Percentiles rank a stretch among this genome's conserved stretches.
Evolutionary conservation across 441 rosid species (phyloP).

Genomic region (Lepidium campestre): DNA sequence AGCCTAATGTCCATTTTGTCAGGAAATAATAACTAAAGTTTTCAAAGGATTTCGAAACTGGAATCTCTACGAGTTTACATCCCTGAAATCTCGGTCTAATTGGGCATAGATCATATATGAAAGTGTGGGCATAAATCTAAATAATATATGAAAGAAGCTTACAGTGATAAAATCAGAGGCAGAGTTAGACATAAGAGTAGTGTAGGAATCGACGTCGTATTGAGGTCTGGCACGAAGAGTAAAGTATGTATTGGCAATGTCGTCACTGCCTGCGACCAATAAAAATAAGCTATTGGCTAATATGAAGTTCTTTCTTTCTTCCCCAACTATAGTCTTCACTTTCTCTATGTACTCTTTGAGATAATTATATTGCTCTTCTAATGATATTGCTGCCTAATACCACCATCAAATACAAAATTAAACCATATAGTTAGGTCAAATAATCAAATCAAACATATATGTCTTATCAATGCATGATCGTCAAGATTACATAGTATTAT

Average conservation of each 20-base stretch:
- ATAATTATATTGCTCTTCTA: slow-evolving; percentile 40
- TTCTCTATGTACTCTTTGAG: slow-evolving; percentile 54
- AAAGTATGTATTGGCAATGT: slow-evolving; percentile 63
- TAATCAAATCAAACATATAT: background rate
- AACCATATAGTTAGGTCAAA: background rate
- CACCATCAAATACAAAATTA: background rate
- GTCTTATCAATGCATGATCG: background rate
- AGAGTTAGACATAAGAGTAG: slow-evolving; percentile 40
- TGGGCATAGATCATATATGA: too few relatives aligned
- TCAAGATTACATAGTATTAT: background rate
- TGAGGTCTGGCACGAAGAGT: slow-evolving; percentile 33
- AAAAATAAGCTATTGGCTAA: slow-evolving; percentile 35
- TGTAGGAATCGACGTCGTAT: slow-evolving; percentile 47
- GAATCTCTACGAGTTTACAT: too few relatives aligned
- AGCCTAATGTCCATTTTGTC: too few relatives aligned
- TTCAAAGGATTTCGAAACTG: too few relatives aligned
- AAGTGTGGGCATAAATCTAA: background rate
- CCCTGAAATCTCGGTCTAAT: too few relatives aligned
- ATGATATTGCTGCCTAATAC: slow-evolving; percentile 34
- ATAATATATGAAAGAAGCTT: background rate
- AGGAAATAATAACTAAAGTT: too few relatives aligned
- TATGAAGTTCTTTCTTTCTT: slow-evolving; percentile 37
- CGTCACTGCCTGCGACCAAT: slow-evolving; percentile 64
- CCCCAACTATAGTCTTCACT: slow-evolving; percentile 46
- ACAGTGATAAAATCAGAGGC: slow-evolving; percentile 59